Conservation (phyloP, 306 rosid genomes). For the Lathyrus aphaca region DNA sequence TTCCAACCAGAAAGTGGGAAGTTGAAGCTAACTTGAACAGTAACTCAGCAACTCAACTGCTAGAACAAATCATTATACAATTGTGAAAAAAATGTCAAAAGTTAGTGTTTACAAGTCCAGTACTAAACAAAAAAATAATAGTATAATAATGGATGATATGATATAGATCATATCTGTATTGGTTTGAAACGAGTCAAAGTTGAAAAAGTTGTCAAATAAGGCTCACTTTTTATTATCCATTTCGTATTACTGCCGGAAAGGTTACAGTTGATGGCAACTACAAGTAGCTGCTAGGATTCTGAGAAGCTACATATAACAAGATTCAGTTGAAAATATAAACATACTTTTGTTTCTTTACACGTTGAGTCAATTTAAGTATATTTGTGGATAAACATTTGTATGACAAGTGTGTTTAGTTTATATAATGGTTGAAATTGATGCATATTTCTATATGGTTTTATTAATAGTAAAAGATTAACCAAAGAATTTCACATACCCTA, state of each 20-base stretch:
- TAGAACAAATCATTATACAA: neutral
- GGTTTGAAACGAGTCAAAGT: too few species aligned
- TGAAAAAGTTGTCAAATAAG: constrained; percentile 41
- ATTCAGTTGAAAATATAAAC: constrained; percentile 16
- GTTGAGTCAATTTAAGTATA: neutral
- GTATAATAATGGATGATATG: neutral
- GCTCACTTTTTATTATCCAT: constrained; percentile 29
- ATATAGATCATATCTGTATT: neutral
- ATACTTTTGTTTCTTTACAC: neutral
- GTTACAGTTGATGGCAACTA: neutral
- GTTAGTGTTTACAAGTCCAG: neutral
- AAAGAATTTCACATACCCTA: too few species aligned
- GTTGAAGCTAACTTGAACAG: neutral
- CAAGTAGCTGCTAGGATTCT: neutral
- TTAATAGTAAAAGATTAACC: too few species aligned
- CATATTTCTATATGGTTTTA: too few species aligned
- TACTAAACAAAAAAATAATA: neutral
- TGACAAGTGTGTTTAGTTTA: neutral
- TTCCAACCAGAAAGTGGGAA: constrained; percentile 2
- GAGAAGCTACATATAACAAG: neutral
- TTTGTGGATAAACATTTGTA: neutral
- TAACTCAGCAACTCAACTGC: neutral
- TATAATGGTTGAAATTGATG: too few species aligned
- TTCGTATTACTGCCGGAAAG: neutral
- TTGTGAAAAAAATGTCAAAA: neutral